These are phyloP conservation scores for Salinomyces thailandicus DNA, from an alignment of 2,329 filamentous ascomycete genomes.

Conservation along the genomic window DNA sequence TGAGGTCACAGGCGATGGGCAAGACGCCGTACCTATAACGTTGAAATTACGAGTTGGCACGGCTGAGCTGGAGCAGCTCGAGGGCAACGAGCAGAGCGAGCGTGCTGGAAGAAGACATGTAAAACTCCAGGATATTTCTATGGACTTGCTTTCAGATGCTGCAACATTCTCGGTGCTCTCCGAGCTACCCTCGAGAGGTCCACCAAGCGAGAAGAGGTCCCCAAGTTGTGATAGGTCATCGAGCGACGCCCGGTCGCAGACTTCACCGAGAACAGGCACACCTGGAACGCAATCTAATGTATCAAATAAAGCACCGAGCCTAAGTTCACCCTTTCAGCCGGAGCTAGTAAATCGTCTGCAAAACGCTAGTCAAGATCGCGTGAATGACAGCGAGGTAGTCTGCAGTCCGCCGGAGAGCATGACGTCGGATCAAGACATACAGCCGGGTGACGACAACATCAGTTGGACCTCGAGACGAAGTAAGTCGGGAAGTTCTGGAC, in stretches of 20 bases:
- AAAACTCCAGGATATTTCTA: conserved; percentile 15
- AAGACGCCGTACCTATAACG: conserved; percentile 38
- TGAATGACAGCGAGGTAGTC: not conserved
- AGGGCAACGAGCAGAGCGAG: not conserved
- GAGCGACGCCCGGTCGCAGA: not conserved
- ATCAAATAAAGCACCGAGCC: not conserved
- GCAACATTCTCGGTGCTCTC: conserved; percentile 14
- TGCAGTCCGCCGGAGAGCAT: not conserved
- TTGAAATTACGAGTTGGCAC: conserved; percentile 55
- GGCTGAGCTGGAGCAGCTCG: conserved; percentile 56
- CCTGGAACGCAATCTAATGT: not conserved
- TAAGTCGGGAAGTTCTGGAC: conserved; percentile 11
- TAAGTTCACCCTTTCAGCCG: not conserved
- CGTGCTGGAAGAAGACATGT: conserved; percentile 9
- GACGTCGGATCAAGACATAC: conserved; percentile 19
- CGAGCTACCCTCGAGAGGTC: conserved; percentile 9
- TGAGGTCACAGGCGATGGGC: conserved; percentile 26
- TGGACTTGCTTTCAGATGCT: conserved; percentile 19
- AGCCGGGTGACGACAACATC: conserved; percentile 27
- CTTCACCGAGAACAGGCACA: not conserved
- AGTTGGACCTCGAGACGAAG: conserved; percentile 26
- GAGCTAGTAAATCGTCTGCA: not conserved
- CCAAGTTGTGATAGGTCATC: conserved; percentile 2
- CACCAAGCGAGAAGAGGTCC: conserved; percentile 7
- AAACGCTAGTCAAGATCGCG: not conserved